phyloP scores from a whole-genome alignment of 2,329 filamentous ascomycete species.

The Ramichloridium luteum region DNA sequence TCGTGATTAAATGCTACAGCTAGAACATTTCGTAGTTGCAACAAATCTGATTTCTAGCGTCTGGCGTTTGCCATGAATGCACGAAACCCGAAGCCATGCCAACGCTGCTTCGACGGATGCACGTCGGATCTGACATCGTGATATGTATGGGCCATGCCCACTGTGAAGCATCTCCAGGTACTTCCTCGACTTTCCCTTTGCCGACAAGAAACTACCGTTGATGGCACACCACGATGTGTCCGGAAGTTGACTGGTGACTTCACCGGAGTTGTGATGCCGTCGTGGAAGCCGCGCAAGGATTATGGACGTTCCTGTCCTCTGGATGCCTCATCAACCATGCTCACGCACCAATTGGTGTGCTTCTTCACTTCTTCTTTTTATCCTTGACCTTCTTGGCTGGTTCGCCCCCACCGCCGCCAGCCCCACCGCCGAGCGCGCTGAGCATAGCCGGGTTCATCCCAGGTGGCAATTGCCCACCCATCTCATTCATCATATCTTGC shows the following conservation, averaged over 20 bases:
- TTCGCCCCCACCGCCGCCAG: constrained; percentile 11
- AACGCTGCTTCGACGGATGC: neutral
- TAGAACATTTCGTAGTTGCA: neutral
- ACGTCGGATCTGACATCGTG: neutral
- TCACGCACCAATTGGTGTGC: neutral
- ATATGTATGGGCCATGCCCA: too few species aligned
- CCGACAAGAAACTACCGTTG: too few species aligned
- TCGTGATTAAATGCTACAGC: neutral
- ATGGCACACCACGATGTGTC: too few species aligned
- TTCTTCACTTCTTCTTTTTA: constrained; percentile 19
- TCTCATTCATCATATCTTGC: constrained; percentile 83
- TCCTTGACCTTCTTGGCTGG: constrained; percentile 22
- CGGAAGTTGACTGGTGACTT: too few species aligned
- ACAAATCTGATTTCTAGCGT: neutral
- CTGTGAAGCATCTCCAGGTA: too few species aligned
- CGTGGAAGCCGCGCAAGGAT: neutral
- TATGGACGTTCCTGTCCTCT: neutral
- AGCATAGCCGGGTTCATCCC: constrained; percentile 12
- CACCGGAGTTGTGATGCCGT: neutral
- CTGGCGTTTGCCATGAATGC: neutral
- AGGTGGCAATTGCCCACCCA: constrained; percentile 37
- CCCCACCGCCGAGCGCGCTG: constrained; percentile 18
- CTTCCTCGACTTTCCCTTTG: too few species aligned
- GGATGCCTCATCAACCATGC: neutral
- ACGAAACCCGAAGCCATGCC: neutral